Evolutionary conservation across 176 grass and related monocot genomes (phyloP), one percentile per base, ranked within the genome.

Genomic region (Eragrostis curvula): DNA sequence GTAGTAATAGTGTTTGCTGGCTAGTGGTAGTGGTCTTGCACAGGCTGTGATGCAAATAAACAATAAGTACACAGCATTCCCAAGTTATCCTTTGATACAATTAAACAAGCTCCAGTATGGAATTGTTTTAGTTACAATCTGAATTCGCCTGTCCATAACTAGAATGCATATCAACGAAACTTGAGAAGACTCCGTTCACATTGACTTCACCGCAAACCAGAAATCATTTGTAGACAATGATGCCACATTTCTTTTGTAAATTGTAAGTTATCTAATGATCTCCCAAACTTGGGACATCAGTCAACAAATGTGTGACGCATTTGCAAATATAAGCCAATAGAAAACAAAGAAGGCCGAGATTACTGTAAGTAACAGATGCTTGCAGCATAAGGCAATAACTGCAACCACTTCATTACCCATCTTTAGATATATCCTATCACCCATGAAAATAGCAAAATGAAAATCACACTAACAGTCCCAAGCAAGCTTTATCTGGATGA

Each of bases 11-110:
- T 47, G 93, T 93, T 75, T 98, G 96, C 79, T 91, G 81, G 90
- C 96, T 99, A 65, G 96, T 96, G 24, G 96, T 83, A 51, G 71
- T 93, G 45, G 93, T 99, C 14, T 99, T 96, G 91, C 96, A 99
- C 68, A 99, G 86, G 69, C 93, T 99, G 91, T 24, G 20, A 62
- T 16, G 10, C 24, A 85, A 94, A 90, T 74, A 29, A 40, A 36
- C 27, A 48, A 65, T 52, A 20, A 74, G 51, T 32, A 85, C 58
- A 70, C 29, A 70, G 3, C 42, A 53, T 13, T 73, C 24, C 13
- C 1, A 57, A 53, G 25, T 73, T 17, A 32, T 42, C 13, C 1
- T 44, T 59, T 58, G 57, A 43, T 27, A 42, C 14, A 45, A 44
- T 2, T 43, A 69, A 16, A 5, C 32, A 70, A 68, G 65, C 5